Evolutionary conservation across 257 asterid genomes (phyloP).

Genomic region (Solanum chiquidenum): DNA sequence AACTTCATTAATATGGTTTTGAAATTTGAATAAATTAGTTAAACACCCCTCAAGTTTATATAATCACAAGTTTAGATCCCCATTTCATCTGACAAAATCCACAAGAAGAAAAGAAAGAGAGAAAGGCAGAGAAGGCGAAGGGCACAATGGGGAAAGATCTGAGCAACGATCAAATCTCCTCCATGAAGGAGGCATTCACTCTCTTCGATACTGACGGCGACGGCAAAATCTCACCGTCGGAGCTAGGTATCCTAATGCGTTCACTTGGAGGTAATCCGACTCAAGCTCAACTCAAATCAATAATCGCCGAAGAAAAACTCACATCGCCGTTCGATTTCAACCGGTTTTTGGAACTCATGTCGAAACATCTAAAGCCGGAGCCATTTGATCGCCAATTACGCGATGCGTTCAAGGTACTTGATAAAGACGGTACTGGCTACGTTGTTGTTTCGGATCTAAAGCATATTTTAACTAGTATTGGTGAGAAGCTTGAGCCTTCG

Average conservation of each 20-base stretch:
- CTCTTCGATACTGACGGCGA: constrained; percentile 88
- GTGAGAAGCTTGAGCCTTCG: constrained; percentile 91
- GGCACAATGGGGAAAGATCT: constrained; percentile 73
- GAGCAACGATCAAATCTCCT: constrained; percentile 69
- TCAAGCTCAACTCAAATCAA: constrained; percentile 77
- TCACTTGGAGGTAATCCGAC: constrained; percentile 94
- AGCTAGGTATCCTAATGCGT: constrained; percentile 87
- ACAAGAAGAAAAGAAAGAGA: background rate
- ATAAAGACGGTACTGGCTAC: constrained; percentile 65
- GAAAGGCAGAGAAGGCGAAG: background rate
- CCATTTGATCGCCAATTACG: constrained; percentile 95
- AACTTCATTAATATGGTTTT: background rate
- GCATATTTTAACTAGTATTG: constrained; percentile 79
- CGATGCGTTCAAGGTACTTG: constrained; percentile 93
- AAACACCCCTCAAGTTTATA: background rate
- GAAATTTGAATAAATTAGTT: background rate
- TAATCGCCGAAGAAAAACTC: constrained; percentile 62
- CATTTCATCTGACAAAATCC: background rate
- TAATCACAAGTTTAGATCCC: background rate
- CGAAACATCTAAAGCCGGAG: constrained; percentile 85
- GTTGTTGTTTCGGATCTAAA: constrained; percentile 87
- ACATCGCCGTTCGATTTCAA: constrained; percentile 62
- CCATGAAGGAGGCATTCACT: constrained; percentile 83
- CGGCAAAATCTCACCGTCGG: constrained; percentile 85
- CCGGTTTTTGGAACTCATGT: constrained; percentile 71